Conservation (phyloP, 2,329 filamentous ascomycete species). For the Talaromyces sp. region DNA sequence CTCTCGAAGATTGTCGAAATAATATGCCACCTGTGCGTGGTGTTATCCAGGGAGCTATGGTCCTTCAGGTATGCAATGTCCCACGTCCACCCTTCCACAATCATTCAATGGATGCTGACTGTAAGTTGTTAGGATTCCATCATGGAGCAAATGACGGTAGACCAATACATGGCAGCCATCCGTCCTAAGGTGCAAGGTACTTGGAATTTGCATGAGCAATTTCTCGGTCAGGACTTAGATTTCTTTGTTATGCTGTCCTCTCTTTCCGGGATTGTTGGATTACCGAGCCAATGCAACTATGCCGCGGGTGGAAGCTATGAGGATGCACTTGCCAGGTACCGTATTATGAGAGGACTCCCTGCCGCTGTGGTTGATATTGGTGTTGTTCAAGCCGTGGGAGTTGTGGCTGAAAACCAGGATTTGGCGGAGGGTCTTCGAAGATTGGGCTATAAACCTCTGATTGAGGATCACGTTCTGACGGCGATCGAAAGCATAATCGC, state of each 20-base stretch:
- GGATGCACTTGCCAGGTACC: slow-evolving; percentile 25
- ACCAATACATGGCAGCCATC: background rate
- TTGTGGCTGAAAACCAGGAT: slow-evolving; percentile 24
- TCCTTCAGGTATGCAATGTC: slow-evolving; percentile 10
- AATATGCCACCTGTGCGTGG: background rate
- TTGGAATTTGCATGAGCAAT: background rate
- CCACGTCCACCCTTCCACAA: background rate
- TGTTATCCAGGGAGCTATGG: slow-evolving; percentile 10
- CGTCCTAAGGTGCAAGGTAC: background rate
- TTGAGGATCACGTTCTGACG: background rate
- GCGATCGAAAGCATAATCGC: background rate
- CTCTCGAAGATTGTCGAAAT: background rate
- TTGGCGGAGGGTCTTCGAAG: background rate
- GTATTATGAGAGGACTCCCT: slow-evolving; percentile 12
- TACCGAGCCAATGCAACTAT: slow-evolving; percentile 12
- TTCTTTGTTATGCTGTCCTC: background rate
- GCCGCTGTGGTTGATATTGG: slow-evolving; percentile 29
- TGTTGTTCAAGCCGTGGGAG: slow-evolving; percentile 31
- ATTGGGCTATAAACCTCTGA: background rate
- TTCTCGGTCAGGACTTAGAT: background rate
- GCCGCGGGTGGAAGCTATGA: slow-evolving; percentile 14
- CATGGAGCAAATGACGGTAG: background rate
- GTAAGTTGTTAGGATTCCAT: background rate
- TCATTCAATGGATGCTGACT: background rate
- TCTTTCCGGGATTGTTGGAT: slow-evolving; percentile 12